Base-by-base conservation (phyloP, 106 monocot species). In the Agapanthus africanus region DNA sequence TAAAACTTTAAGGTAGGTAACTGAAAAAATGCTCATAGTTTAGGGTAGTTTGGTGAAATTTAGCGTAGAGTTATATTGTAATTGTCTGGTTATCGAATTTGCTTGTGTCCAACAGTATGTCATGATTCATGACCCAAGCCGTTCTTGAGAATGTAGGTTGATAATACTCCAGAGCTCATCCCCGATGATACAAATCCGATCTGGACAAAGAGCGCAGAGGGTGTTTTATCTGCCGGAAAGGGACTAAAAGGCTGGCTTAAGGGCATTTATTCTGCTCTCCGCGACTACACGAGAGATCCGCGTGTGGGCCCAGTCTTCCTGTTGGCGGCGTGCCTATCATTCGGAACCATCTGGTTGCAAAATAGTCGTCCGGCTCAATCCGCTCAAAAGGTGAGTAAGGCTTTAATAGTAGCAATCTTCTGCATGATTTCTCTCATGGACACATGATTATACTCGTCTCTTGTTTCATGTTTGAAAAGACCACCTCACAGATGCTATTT, bases 231-330 rank as follows among this genome's bases (percentile, higher is more conserved):
- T 27, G 56, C 78, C 18, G 37, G 86, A 37, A 75, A 54, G 26
- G 75, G 74, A 66, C 68, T 90, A 30, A 79, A 77, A 61, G 37
- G 57, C 10, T 76, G 40, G 60, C 1, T 86, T 21, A 39, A 77
- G 37, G 74, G 14, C 46, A 64, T 87, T 41, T 9, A 35, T 70
- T 67, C 35, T 27, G 71, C 57, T 44, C 31, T 81, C 11, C 19
- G 26, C 56, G 80, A 83, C 73, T 87, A 77, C 69, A 54, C 67
- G 54, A 71, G 51, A 70, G 93, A 93, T 81, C 90, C 93, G 2
- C 84, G 93, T 71, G 38, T 93, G 30, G 99, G 99, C 40, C 87
- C 99, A 31, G 14, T 78, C 40, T 85, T 99, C 54, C 63, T 99
- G 37, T 73, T 99, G 35, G 82, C 33, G 9, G 82, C 90, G 40